Base-by-base conservation (phyloP, 257 asterid genomes). In the Scutellaria baicalensis region DNA sequence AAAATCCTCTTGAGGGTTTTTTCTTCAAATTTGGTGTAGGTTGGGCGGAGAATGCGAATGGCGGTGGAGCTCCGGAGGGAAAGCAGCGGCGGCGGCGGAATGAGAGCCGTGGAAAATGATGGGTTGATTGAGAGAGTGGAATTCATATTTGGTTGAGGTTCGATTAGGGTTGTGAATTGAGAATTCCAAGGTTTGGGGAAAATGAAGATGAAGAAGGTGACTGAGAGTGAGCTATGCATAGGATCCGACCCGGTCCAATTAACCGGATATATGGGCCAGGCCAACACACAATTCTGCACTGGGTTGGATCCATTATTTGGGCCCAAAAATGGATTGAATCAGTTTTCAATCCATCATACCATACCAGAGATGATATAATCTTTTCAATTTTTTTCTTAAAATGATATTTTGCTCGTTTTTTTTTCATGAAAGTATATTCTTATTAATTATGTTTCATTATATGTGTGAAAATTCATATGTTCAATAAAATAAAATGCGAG, bases 91-190 rank as follows among this genome's bases (percentile, higher is more conserved):
- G 80, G n/a, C n/a, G n/a, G 67, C 21, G 74, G 71, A 33, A 18
- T 66, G 69, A 39, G 52, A 18, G 63, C 75, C 11, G 59, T 49
- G 61, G 52, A 68, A 39, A 60, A 31, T 61, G 73, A 69, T 4
- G 79, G 39, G 72, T 65, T 75, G 47, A 77, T 49, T 49, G 82
- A 69, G 69, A 82, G 74, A 40, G 76, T 14, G 35, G 82, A 38
- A n/a, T 73, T 77, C 86, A 82, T 82, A 1, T 54, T 7, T 27
- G 20, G 60, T 21, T 4, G 66, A 39, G 73, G 1, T 79, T 20
- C 5, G 39, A 49, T 54, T 68, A 62, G 74, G 67, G 48, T 71
- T 62, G 66, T 36, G 56, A 0, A 47, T 65, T 23, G 62, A 58
- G 64, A 8, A 33, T 45, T 69, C 9, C 62, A 39, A 9, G 63